Conservation (phyloP, 192 early-diverging fungal genomes). For the Chytriomyces confervae region DNA sequence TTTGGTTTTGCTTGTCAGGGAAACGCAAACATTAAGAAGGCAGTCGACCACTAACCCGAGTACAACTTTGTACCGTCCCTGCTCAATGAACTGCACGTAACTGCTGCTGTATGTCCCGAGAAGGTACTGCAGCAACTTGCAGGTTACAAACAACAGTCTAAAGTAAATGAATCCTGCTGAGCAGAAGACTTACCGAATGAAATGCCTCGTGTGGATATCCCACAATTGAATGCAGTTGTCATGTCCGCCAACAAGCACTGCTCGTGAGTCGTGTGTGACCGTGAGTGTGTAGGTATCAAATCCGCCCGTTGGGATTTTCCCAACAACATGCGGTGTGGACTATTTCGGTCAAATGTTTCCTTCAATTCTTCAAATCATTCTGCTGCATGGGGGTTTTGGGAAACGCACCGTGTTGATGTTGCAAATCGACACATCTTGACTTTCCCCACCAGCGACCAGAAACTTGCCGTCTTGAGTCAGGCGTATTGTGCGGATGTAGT, state of each 20-base stretch:
- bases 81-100: conserved; percentile 25
- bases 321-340: conserved; percentile 9
- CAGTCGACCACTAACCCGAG: conserved; percentile 1
- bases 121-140: background rate
- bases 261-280: conserved; percentile 9
- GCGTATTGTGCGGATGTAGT: conserved; percentile 23
- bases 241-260: conserved; percentile 13
- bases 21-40: background rate
- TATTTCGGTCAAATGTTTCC: background rate
- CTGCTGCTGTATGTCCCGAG: conserved; percentile 27
- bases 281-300: conserved; percentile 28
- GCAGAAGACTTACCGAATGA: background rate
- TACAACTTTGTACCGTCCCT: conserved; percentile 28
- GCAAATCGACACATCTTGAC: conserved; percentile 30
- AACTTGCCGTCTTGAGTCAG: conserved; percentile 34
- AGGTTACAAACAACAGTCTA: no score
- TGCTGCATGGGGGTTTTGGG: background rate
- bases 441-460: conserved; percentile 30
- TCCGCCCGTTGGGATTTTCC: conserved; percentile 20
- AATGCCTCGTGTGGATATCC: conserved; percentile 18
- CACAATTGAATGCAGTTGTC: conserved; percentile 28
- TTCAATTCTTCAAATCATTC: background rate
- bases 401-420: conserved; percentile 22
- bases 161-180: no score
- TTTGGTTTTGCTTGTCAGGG: background rate